Evolutionary conservation across 495 filamentous ascomycete species (phyloP).

Genomic region (Penicillium dipodomyicola): DNA sequence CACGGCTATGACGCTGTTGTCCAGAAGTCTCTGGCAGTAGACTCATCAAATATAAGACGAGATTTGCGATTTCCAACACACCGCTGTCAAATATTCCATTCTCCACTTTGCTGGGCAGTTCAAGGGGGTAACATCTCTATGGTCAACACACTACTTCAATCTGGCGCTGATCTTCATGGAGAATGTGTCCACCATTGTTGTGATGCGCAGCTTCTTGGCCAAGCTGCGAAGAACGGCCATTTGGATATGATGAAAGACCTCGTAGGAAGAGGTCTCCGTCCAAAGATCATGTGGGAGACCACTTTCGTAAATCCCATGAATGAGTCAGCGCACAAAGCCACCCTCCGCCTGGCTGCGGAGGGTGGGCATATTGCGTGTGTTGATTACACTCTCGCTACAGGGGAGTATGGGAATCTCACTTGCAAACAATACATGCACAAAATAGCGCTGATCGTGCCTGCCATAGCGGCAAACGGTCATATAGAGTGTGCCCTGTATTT

Average conservation of each 20-base stretch:
- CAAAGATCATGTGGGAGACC: background rate
- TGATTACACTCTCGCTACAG: background rate
- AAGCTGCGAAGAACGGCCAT: background rate
- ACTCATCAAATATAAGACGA: background rate
- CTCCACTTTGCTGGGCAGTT: conserved; percentile 1
- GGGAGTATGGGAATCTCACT: background rate
- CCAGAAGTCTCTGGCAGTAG: background rate
- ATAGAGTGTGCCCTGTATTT: conserved; percentile 1
- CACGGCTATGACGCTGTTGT: background rate
- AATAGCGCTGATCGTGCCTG: background rate
- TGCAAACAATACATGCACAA: conserved; percentile 1
- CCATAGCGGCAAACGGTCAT: background rate
- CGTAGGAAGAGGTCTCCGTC: background rate
- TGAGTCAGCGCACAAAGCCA: background rate
- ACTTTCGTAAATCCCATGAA: background rate
- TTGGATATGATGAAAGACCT: conserved; percentile 1
- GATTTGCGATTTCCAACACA: background rate
- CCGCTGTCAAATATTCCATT: background rate
- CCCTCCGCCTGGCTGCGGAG: background rate
- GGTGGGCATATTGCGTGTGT: background rate
- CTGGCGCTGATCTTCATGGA: background rate
- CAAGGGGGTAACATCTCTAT: background rate
- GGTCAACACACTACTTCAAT: background rate
- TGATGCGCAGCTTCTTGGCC: background rate
- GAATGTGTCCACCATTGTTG: background rate